phyloP scores from a whole-genome alignment of 306 rosid genomes.

The Inga laurina region DNA sequence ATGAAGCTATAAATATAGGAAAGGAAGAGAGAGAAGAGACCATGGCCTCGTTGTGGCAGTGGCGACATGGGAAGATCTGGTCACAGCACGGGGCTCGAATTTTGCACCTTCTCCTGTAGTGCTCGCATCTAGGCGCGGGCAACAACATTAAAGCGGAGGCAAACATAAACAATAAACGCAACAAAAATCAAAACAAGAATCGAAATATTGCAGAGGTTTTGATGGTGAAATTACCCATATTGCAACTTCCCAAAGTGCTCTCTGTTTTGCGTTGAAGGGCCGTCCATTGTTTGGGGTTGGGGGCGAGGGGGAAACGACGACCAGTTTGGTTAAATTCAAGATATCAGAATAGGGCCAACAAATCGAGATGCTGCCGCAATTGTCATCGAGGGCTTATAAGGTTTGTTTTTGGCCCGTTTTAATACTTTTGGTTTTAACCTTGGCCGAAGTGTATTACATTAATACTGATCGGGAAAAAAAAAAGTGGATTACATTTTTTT shows the following conservation, averaged over 20 bases:
- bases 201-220: background rate
- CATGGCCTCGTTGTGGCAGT: slow-evolving; percentile 75
- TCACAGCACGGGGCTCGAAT: slow-evolving; percentile 79
- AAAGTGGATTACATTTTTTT: too few species aligned
- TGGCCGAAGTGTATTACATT: too few species aligned
- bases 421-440: too few species aligned
- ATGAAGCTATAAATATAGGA: background rate
- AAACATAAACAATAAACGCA: background rate
- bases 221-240: slow-evolving; percentile 38
- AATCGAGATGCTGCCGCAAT: background rate
- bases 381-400: background rate
- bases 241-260: slow-evolving; percentile 45
- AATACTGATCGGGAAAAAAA: too few species aligned
- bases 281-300: slow-evolving; percentile 15
- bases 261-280: slow-evolving; percentile 11
- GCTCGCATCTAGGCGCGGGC: slow-evolving; percentile 48
- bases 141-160: background rate
- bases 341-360: background rate
- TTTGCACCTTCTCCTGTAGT: slow-evolving; percentile 65
- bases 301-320: background rate
- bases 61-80: slow-evolving; percentile 63
- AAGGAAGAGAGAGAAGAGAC: slow-evolving; percentile 32
- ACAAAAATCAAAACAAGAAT: background rate
- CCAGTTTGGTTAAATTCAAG: background rate
- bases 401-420: too few species aligned